Conservation (phyloP, 495 filamentous ascomycete genomes). For the Daldinia loculata region DNA sequence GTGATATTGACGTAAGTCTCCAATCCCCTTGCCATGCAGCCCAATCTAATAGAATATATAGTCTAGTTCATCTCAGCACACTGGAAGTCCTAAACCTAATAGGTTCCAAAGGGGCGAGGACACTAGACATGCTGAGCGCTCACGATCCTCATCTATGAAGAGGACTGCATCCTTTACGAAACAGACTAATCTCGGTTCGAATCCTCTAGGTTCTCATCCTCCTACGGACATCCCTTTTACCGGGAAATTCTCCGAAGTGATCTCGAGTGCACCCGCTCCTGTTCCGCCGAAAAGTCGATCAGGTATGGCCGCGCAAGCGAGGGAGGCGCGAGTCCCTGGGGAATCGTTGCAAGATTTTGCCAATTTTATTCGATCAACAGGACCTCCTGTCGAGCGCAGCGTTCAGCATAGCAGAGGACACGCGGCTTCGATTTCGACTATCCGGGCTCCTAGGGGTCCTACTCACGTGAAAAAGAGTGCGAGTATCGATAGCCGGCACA, state of each 20-base stretch:
- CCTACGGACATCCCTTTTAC: conserved; percentile 47
- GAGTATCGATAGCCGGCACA: conserved; percentile 44
- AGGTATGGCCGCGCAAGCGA: conserved; percentile 57
- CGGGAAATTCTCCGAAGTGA: conserved; percentile 38
- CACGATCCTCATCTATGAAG: conserved; percentile 54
- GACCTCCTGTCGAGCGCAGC: conserved; percentile 61
- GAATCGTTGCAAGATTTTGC: conserved; percentile 80
- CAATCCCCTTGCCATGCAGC: background rate
- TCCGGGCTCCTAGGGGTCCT: conserved; percentile 40
- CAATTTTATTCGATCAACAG: conserved; percentile 84
- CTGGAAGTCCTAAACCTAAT: conserved; percentile 49
- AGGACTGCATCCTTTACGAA: conserved; percentile 52
- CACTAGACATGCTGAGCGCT: conserved; percentile 45
- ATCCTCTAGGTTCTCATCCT: conserved; percentile 49
- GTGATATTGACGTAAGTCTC: conserved; percentile 80
- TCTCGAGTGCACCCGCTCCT: conserved; percentile 44
- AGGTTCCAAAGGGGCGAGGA: conserved; percentile 57
- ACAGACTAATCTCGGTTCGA: conserved; percentile 49
- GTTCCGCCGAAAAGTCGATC: conserved; percentile 48
- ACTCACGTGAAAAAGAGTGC: conserved; percentile 38
- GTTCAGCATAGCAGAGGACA: conserved; percentile 28
- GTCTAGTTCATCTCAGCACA: conserved; percentile 46
- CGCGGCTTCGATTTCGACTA: background rate
- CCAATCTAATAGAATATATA: conserved; percentile 47
- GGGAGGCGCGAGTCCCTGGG: conserved; percentile 70